Percentiles rank a stretch among this genome's conserved stretches.
phyloP scores from a whole-genome alignment of 495 filamentous ascomycete genomes.

The Penicillium psychrofluorescens region DNA sequence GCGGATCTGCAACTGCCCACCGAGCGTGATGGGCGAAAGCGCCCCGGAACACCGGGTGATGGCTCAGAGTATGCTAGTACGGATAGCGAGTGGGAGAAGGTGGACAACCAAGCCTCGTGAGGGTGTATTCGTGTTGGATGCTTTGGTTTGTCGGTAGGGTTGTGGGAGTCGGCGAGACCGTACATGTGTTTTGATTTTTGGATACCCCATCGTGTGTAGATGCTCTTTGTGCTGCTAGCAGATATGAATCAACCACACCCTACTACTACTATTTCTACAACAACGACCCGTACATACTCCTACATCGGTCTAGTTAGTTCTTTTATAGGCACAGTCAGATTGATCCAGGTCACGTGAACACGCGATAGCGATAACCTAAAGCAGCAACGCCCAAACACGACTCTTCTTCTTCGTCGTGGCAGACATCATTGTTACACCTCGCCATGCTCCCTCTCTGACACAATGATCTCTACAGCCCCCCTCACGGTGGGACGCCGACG shows the following conservation, averaged over 20 bases:
- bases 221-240: too few relatives aligned
- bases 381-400: too few relatives aligned
- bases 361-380: too few relatives aligned
- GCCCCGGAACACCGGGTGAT: constrained; percentile 34
- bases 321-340: too few relatives aligned
- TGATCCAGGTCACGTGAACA: too few relatives aligned
- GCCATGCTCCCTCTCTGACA: constrained; percentile 11
- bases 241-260: too few relatives aligned
- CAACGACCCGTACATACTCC: too few relatives aligned
- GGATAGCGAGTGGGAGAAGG: constrained; percentile 52
- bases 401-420: background rate
- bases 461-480: constrained; percentile 18
- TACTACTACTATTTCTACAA: too few relatives aligned
- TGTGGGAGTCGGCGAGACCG: background rate
- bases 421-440: background rate
- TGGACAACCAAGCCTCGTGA: constrained; percentile 28
- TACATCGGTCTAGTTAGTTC: too few relatives aligned
- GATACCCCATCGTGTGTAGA: background rate
- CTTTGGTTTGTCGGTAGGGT: background rate
- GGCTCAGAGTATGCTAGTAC: constrained; percentile 46
- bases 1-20: constrained; percentile 23
- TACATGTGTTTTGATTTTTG: constrained; percentile 1
- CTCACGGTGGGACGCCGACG: constrained; percentile 31
- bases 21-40: constrained; percentile 31
- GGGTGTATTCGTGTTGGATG: constrained; percentile 11